A percentile compares a stretch with the other conserved stretches of the same genome.
Conservation (phyloP, 2,329 filamentous ascomycete genomes). For the Verticillium dahliae region DNA sequence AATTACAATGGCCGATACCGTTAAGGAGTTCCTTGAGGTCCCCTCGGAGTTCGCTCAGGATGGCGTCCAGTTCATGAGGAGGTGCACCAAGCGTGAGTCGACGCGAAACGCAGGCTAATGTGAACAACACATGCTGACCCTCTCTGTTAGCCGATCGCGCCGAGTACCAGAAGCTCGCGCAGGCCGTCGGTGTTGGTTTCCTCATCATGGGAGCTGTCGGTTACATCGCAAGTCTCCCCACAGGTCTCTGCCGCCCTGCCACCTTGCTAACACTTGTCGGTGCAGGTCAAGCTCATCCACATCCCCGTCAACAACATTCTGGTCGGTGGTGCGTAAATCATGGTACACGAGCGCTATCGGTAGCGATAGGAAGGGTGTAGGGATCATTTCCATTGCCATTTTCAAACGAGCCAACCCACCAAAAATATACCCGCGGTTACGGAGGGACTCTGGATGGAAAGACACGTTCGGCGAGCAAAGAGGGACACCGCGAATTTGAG, state of each 20-base stretch:
- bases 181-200: constrained; percentile 63
- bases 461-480: neutral
- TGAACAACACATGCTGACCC: neutral
- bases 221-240: neutral
- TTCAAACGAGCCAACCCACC: neutral
- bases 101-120: neutral
- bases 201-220: constrained; percentile 65
- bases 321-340: constrained; percentile 54
- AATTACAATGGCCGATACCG: constrained; percentile 54
- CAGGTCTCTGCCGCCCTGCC: neutral
- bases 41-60: constrained; percentile 59
- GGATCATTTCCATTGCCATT: neutral
- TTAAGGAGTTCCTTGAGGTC: constrained; percentile 65
- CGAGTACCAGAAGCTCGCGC: constrained; percentile 38
- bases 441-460: neutral
- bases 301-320: constrained; percentile 66
- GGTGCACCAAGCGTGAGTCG: constrained; percentile 44
- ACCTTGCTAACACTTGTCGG: neutral
- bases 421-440: neutral
- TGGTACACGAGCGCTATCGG: neutral
- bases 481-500: neutral
- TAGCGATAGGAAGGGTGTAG: neutral
- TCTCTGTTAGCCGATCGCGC: constrained; percentile 22
- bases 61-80: constrained; percentile 55
- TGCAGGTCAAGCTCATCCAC: constrained; percentile 32